phyloP scores from a whole-genome alignment of 305 asterid genomes.

The Caryopteris hybrid region DNA sequence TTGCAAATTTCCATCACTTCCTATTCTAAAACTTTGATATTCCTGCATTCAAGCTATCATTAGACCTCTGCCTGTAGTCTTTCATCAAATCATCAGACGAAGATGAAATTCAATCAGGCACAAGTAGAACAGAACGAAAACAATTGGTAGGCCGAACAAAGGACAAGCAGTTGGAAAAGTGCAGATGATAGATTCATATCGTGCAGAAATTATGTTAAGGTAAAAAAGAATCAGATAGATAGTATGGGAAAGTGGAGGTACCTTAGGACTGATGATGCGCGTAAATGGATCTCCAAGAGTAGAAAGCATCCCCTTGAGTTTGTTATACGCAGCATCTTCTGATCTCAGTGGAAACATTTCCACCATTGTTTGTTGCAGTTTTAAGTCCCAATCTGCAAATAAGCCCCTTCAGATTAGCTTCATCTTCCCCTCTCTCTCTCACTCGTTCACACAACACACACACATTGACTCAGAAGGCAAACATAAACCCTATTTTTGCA shows the following conservation, averaged over 20 bases:
- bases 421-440: background rate
- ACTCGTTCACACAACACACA: background rate
- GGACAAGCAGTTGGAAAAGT: too few species aligned
- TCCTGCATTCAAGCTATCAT: conserved; percentile 46
- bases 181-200: background rate
- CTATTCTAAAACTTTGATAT: conserved; percentile 83
- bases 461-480: too few species aligned
- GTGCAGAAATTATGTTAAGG: too few species aligned
- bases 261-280: conserved; percentile 91
- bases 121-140: background rate
- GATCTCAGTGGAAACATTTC: conserved; percentile 86
- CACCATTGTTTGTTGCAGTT: conserved; percentile 90
- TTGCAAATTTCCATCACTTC: conserved; percentile 93
- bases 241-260: background rate
- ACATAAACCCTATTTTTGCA: too few species aligned
- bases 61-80: background rate
- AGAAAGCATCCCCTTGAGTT: conserved; percentile 88
- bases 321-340: conserved; percentile 94
- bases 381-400: conserved; percentile 84
- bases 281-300: conserved; percentile 98
- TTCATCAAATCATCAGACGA: background rate
- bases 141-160: background rate
- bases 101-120: background rate
- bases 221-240: too few species aligned
- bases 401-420: background rate